Evolutionary conservation across 1,139 yeast species (phyloP), one percentile per base, ranked within the genome.

Genomic region (Petasospora fabianii): DNA sequence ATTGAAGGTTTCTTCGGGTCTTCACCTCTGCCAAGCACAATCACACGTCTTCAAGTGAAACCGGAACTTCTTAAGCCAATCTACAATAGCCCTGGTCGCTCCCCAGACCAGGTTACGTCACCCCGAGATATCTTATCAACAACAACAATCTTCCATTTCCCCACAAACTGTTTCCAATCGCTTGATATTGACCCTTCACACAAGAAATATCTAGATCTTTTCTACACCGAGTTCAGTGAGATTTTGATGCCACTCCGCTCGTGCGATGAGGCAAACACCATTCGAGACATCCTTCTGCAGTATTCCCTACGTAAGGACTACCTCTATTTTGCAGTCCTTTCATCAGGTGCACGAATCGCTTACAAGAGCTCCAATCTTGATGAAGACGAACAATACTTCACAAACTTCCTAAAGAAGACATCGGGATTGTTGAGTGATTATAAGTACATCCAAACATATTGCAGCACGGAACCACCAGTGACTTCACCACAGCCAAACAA

Each of bases 331-430:
- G 85, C 87, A 1, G 69, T 83, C 3, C 59, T 83, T 38, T 84
- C 90, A 0, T 81, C 80, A 38, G 92, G 92, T 7, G 90, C 90
- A 0, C 65, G 80, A 35, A 64, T 74, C 4, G 64, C 75, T 1
- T 72, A 67, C 47, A 63, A 71, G 38, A 67, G 66, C 39, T 65
- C 73, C 3, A 54, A 61, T 11, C 53, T 64, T 9, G 63, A 69
- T 0, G 76, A 75, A 35, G 85, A 81, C 54, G 84, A 81, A 56
- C 69, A 67, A 33, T 75, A 75, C 13, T 80, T 80, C 54, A 75
- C 80, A 46, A 65, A 68, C 13, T 83, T 81, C 53, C 61, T 83
- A 42, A 71, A 80, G 10, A 72, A 69, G 42, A 80, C 88, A 49
- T 61, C 81, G 36, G 45, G 39, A 7, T 41, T 51, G 50, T 35